phyloP scores from a whole-genome alignment of 176 grass and related monocot genomes.

The Phragmites australis region DNA sequence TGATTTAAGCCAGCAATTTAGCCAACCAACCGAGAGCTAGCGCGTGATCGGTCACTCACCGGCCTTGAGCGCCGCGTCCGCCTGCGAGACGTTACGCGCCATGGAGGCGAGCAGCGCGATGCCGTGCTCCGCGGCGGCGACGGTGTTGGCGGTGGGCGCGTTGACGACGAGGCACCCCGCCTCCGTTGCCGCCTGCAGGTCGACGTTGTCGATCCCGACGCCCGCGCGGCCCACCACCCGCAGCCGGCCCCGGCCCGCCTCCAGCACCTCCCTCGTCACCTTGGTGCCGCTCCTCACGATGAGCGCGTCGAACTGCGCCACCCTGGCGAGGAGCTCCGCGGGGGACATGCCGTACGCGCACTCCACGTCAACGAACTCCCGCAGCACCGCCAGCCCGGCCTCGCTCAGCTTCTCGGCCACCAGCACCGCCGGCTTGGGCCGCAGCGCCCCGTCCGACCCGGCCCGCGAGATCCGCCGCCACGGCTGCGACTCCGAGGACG shows the following conservation, averaged over 20 bases:
- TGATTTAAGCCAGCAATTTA: not conserved
- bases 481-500: not conserved
- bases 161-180: constrained; percentile 75
- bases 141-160: constrained; percentile 69
- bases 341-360: constrained; percentile 71
- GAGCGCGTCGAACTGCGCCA: constrained; percentile 64
- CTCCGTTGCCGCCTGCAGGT: constrained; percentile 74
- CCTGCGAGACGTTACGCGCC: constrained; percentile 72
- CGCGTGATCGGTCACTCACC: constrained; percentile 40
- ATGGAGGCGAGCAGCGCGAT: constrained; percentile 75
- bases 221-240: constrained; percentile 68
- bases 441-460: not conserved
- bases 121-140: constrained; percentile 79
- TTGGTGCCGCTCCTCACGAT: constrained; percentile 79
- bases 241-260: constrained; percentile 50
- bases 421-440: constrained; percentile 58
- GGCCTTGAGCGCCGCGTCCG: constrained; percentile 63
- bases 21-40: not conserved
- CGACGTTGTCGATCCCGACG: constrained; percentile 86
- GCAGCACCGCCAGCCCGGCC: constrained; percentile 61
- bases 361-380: constrained; percentile 49
- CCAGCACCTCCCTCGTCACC: constrained; percentile 75
- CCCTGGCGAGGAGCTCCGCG: constrained; percentile 50
- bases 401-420: constrained; percentile 76
- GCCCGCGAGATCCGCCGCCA: not conserved